phyloP scores from a whole-genome alignment of 108 stramenopile genomes.

The Pseudonitzschia pungens region DNA sequence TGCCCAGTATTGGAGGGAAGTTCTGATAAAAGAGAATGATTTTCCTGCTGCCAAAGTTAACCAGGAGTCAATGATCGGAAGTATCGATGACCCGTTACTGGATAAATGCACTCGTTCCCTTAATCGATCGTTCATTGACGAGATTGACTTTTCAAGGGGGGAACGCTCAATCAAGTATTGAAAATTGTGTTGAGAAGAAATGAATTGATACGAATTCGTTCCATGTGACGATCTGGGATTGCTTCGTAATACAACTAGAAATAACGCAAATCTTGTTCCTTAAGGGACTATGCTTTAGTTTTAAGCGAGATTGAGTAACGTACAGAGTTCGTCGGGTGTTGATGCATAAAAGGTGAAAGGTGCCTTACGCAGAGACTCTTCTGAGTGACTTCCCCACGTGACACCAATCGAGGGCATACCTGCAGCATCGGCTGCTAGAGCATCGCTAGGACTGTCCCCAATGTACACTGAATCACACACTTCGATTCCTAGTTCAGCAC shows the following conservation, averaged over 20 bases:
- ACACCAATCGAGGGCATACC: slow-evolving; percentile 75
- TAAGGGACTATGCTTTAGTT: not conserved
- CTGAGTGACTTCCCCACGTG: slow-evolving; percentile 70
- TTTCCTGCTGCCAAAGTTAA: slow-evolving; percentile 28
- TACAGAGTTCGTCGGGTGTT: slow-evolving; percentile 54
- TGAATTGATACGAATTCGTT: too few species aligned
- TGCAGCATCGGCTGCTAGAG: slow-evolving; percentile 62
- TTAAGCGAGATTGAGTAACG: slow-evolving; percentile 15
- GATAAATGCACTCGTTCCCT: slow-evolving; percentile 56
- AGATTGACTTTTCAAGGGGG: slow-evolving; percentile 1
- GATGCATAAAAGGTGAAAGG: slow-evolving; percentile 52
- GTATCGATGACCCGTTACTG: slow-evolving; percentile 64
- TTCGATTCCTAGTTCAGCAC: slow-evolving; percentile 60
- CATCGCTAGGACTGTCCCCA: slow-evolving; percentile 83
- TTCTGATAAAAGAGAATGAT: not conserved
- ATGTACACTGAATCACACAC: slow-evolving; percentile 69
- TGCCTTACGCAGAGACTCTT: slow-evolving; percentile 59
- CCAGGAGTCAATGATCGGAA: slow-evolving; percentile 53
- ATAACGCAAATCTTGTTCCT: not conserved
- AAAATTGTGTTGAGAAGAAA: not conserved
- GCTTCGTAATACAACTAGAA: not conserved
- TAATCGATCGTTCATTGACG: slow-evolving; percentile 61
- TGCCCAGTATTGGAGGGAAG: slow-evolving; percentile 11
- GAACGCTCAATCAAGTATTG: not conserved
- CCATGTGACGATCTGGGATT: too few species aligned